Percentiles rank a stretch among this genome's conserved stretches.
These are phyloP conservation scores for Kwoniella shivajii DNA, from an alignment of 1,284 basidiomycete genomes.

Conservation along the genomic window DNA sequence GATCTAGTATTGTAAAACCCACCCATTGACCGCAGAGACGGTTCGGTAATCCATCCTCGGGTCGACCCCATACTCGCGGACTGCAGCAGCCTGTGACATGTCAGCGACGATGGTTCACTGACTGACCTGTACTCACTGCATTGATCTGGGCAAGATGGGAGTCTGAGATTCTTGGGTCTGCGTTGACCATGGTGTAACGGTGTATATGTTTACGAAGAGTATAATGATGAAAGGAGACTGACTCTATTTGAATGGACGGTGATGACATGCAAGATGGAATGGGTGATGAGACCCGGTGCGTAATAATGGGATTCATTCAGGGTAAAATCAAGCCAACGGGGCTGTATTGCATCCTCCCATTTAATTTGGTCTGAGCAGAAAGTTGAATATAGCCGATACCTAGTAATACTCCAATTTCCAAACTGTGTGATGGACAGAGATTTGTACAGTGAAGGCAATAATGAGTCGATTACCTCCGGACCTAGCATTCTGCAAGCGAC, in stretches of 20 bases:
- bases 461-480: no score
- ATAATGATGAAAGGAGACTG: conserved; percentile 13
- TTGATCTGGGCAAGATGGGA: conserved; percentile 57
- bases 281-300: no score
- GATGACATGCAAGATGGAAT: neutral
- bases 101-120: neutral
- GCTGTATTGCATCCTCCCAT: no score
- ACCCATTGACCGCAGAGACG: conserved; percentile 96
- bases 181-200: conserved; percentile 23
- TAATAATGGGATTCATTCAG: no score
- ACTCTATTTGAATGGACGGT: neutral
- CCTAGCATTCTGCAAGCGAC: no score
- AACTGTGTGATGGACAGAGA: no score
- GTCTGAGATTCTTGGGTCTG: conserved; percentile 53
- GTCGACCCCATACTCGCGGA: conserved; percentile 61
- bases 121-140: conserved; percentile 32
- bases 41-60: conserved; percentile 95
- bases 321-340: no score
- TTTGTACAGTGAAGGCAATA: no score
- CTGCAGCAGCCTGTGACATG: conserved; percentile 50
- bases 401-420: no score
- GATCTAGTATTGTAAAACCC: conserved; percentile 41
- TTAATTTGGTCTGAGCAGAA: no score
- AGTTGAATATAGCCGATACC: no score
- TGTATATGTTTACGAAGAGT: conserved; percentile 12